Percentiles rank a stretch among this genome's conserved stretches.
phyloP scores from a whole-genome alignment of 1,139 yeast genomes.

The Taphrina flavorubra region DNA sequence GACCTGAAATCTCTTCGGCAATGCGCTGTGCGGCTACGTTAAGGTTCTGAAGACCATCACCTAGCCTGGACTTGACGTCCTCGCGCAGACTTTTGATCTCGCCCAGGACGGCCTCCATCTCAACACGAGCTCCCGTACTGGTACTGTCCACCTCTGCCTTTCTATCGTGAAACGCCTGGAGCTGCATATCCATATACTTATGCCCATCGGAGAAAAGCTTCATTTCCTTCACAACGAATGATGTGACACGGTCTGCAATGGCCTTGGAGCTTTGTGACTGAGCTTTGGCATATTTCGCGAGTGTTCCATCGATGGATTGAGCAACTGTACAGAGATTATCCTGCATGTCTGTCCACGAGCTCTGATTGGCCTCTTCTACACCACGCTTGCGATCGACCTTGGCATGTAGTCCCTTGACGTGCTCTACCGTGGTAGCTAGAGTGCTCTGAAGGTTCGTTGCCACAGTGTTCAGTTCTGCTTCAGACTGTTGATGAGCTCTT shows the following conservation, averaged over 20 bases:
- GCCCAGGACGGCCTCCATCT: constrained; percentile 45
- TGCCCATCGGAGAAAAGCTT: constrained; percentile 44
- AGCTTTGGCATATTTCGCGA: constrained; percentile 31
- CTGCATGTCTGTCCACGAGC: constrained; percentile 45
- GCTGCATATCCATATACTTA: constrained; percentile 43
- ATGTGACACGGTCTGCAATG: constrained; percentile 34
- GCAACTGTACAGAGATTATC: constrained; percentile 41
- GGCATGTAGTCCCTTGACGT: constrained; percentile 48
- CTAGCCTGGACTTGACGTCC: constrained; percentile 46
- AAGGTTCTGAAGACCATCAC: constrained; percentile 45
- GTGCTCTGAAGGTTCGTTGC: constrained; percentile 49
- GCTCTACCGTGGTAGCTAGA: constrained; percentile 49
- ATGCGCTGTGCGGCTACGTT: constrained; percentile 45
- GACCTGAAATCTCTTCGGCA: constrained; percentile 45
- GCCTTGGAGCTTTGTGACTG: constrained; percentile 12
- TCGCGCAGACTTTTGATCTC: constrained; percentile 46
- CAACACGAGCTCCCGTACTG: constrained; percentile 44
- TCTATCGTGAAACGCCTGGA: constrained; percentile 42
- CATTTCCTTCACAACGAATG: constrained; percentile 44
- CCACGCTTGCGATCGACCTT: constrained; percentile 46
- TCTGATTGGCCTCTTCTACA: constrained; percentile 45
- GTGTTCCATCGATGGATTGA: constrained; percentile 43
- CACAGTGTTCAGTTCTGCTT: constrained; percentile 48
- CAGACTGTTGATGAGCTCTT: constrained; percentile 51
- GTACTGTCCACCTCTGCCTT: constrained; percentile 38